Evolutionary conservation across 768 basidiomycete genomes (phyloP).

Genomic region (Auricularia heimuer): DNA sequence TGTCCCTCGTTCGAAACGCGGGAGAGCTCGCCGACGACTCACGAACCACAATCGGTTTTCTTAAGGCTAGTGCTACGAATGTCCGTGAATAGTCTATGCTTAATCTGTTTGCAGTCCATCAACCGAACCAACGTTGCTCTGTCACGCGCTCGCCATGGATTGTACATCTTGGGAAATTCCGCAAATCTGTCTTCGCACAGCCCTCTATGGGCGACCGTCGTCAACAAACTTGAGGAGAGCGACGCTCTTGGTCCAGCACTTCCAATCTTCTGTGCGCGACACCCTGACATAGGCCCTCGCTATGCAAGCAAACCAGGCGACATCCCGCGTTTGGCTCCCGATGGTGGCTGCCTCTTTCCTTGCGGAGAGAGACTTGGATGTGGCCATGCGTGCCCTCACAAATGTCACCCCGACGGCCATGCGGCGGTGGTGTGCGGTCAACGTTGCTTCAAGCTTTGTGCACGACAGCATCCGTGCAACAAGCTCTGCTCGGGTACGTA

Average conservation of each 20-base stretch:
- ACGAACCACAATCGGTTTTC: constrained; percentile 49
- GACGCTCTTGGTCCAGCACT: constrained; percentile 41
- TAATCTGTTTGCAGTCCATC: constrained; percentile 16
- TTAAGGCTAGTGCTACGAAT: constrained; percentile 38
- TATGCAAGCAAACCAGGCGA: constrained; percentile 40
- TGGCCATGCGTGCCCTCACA: constrained; percentile 56
- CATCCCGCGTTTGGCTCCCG: constrained; percentile 42
- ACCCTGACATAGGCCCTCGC: constrained; percentile 33
- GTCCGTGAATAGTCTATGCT: background rate
- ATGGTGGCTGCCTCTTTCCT: constrained; percentile 54
- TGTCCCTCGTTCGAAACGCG: constrained; percentile 65
- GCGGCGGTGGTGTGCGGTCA: constrained; percentile 35
- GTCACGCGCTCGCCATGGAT: constrained; percentile 63
- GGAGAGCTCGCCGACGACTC: constrained; percentile 35
- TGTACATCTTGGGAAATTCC: constrained; percentile 66
- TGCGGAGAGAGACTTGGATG: constrained; percentile 46
- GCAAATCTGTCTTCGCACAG: constrained; percentile 39
- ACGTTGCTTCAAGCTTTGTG: constrained; percentile 42
- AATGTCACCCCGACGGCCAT: constrained; percentile 58
- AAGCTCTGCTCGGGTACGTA: constrained; percentile 31
- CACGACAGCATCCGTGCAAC: constrained; percentile 47
- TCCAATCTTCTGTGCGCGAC: constrained; percentile 48
- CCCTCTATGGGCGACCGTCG: constrained; percentile 46
- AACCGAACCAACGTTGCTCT: constrained; percentile 46
- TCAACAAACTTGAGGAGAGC: constrained; percentile 44